A percentile compares a stretch with the other conserved stretches of the same genome.
Evolutionary conservation across 176 grass and related monocot species (phyloP).

Genomic region (Tuctoria greenei): DNA sequence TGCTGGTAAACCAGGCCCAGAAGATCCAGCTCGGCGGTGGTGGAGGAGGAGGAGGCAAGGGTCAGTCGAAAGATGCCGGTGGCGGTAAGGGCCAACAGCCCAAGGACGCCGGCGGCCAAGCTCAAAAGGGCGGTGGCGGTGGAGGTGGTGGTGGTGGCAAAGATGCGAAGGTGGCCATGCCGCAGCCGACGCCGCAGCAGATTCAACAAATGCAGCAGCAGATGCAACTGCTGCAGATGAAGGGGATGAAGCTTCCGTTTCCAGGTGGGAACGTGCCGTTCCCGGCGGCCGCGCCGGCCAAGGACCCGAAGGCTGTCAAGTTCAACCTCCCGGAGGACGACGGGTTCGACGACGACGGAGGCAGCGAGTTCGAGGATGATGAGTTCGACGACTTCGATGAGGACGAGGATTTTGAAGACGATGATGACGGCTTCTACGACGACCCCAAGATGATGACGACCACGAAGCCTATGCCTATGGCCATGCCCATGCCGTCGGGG

Average conservation of each 20-base stretch:
- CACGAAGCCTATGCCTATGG: slow-evolving; percentile 41
- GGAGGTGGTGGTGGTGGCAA: slow-evolving; percentile 6
- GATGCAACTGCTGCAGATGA: slow-evolving; percentile 67
- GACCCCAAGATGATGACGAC: slow-evolving; percentile 46
- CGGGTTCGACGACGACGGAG: background rate
- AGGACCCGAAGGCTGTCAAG: slow-evolving; percentile 63
- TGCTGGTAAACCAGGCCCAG: background rate
- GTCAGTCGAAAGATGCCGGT: slow-evolving; percentile 38
- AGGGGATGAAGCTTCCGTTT: slow-evolving; percentile 63
- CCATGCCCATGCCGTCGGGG: background rate
- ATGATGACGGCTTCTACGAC: too few species aligned
- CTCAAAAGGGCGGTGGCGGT: background rate
- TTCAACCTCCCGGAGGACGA: slow-evolving; percentile 48
- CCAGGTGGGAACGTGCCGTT: slow-evolving; percentile 64
- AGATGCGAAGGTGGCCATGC: slow-evolving; percentile 32
- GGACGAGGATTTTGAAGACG: too few species aligned
- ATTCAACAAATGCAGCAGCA: too few species aligned
- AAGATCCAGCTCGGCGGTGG: background rate
- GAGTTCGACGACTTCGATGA: too few species aligned
- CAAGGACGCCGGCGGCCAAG: too few species aligned
- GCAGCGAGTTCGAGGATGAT: background rate
- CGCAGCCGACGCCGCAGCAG: slow-evolving; percentile 35
- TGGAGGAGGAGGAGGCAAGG: too few species aligned
- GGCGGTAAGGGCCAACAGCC: slow-evolving; percentile 19
- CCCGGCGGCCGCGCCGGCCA: background rate